Evolutionary conservation across 2,329 filamentous ascomycete genomes (phyloP).

Genomic region (Rhexocercosporidium sp.): DNA sequence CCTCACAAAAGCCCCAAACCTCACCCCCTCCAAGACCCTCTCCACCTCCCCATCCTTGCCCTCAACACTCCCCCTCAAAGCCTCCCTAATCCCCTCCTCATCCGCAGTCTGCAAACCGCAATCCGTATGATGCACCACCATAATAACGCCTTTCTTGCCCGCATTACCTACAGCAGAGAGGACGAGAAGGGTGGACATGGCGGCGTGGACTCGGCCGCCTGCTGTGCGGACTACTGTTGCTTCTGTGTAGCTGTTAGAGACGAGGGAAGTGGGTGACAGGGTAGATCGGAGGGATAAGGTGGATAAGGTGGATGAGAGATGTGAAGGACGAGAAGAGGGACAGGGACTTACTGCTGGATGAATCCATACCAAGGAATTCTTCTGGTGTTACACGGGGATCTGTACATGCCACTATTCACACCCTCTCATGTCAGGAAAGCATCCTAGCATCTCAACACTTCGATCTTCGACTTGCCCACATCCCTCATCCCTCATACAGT

Average conservation of each 20-base stretch:
- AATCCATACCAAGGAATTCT: constrained; percentile 33
- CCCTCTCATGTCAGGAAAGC: not conserved
- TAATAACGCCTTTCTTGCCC: constrained; percentile 34
- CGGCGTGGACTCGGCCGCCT: constrained; percentile 31
- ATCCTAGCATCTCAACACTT: not conserved
- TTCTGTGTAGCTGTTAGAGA: constrained; percentile 23
- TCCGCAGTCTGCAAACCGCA: constrained; percentile 25
- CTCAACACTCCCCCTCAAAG: constrained; percentile 14
- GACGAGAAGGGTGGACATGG: constrained; percentile 30
- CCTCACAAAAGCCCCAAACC: constrained; percentile 33
- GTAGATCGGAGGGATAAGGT: not conserved
- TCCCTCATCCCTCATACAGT: no score
- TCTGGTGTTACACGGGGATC: constrained; percentile 34
- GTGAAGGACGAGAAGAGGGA: not conserved
- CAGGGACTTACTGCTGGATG: constrained; percentile 22
- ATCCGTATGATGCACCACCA: constrained; percentile 35
- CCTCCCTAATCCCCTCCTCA: constrained; percentile 23
- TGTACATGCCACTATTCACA: constrained; percentile 31
- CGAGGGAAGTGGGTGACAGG: no score
- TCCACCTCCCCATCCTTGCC: not conserved
- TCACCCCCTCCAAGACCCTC: constrained; percentile 17
- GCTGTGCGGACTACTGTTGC: constrained; percentile 35
- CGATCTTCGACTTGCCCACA: not conserved
- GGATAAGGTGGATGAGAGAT: not conserved
- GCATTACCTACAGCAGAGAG: constrained; percentile 34